Percentiles rank a stretch among this genome's conserved stretches.
Conservation (phyloP, 1,284 basidiomycete genomes). For the Apiotrichum sp. region DNA sequence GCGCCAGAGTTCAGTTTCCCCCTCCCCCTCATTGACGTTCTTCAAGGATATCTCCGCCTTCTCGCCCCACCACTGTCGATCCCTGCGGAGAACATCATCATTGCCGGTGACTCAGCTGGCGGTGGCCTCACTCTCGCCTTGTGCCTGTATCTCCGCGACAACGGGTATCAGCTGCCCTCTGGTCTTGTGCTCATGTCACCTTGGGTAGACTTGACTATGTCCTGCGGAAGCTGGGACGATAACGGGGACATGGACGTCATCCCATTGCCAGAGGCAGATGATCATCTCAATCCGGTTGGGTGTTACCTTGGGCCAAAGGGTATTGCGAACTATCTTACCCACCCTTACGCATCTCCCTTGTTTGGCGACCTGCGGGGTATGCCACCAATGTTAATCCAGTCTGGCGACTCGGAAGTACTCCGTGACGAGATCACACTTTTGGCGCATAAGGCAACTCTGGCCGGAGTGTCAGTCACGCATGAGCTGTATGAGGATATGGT, state of each 20-base stretch:
- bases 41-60: constrained; percentile 78
- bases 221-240: constrained; percentile 94
- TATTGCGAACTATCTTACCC: constrained; percentile 76
- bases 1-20: constrained; percentile 94
- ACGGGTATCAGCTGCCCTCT: constrained; percentile 69
- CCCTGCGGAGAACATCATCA: constrained; percentile 78
- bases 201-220: constrained; percentile 93
- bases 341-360: constrained; percentile 93
- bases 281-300: constrained; percentile 86
- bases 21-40: constrained; percentile 85
- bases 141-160: constrained; percentile 86
- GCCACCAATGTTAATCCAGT: constrained; percentile 87
- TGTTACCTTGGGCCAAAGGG: constrained; percentile 82
- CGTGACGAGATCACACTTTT: constrained; percentile 88
- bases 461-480: constrained; percentile 81
- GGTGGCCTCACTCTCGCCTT: constrained; percentile 81
- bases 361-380: constrained; percentile 84
- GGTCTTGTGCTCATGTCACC: constrained; percentile 82
- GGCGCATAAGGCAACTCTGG: constrained; percentile 86
- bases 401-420: constrained; percentile 88
- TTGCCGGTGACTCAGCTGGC: constrained; percentile 89
- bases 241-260: constrained; percentile 79
- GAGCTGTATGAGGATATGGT: constrained; percentile 91
- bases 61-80: constrained; percentile 77
- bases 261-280: constrained; percentile 64